Conservation (phyloP, 23 red algal species). For the Cyanidiococcus yangmingshanensis region DNA sequence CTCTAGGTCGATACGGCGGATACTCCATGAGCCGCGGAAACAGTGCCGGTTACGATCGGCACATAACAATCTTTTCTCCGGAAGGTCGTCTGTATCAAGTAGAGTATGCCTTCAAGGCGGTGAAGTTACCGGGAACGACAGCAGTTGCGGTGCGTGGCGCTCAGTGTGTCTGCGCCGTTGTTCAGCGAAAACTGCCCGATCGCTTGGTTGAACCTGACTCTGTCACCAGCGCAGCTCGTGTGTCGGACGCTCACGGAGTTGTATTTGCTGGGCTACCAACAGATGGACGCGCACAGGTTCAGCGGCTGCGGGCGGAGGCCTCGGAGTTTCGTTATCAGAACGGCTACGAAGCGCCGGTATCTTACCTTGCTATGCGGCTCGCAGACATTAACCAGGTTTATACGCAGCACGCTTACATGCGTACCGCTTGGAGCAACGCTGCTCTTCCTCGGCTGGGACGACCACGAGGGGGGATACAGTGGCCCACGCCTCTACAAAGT, state of each 20-base stretch:
- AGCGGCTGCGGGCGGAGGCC: conserved; percentile 64
- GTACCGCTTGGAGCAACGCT: conserved; percentile 76
- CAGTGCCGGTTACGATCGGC: conserved; percentile 95
- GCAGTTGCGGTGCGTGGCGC: conserved; percentile 70
- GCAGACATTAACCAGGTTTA: conserved; percentile 95
- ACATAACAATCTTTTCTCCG: conserved; percentile 96
- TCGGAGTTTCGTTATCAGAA: conserved; percentile 82
- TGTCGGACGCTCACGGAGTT: conserved; percentile 75
- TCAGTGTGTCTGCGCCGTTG: conserved; percentile 70
- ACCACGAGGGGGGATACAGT: conserved; percentile 44
- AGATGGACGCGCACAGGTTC: conserved; percentile 71
- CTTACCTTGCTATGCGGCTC: conserved; percentile 66
- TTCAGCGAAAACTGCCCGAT: conserved; percentile 92
- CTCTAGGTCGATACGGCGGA: too few relatives aligned
- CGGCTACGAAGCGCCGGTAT: conserved; percentile 87
- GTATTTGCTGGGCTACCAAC: neutral
- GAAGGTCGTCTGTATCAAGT: conserved; percentile 94
- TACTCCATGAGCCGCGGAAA: conserved; percentile 78
- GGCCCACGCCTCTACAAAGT: conserved; percentile 78
- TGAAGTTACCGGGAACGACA: conserved; percentile 71
- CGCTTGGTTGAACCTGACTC: conserved; percentile 88
- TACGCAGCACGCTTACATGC: conserved; percentile 98
- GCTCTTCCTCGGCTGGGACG: conserved; percentile 86
- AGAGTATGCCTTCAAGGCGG: conserved; percentile 98
- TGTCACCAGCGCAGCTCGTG: conserved; percentile 46